Evolutionary conservation across 768 basidiomycete genomes (phyloP), one percentile per base, ranked within the genome.

Genomic region (Lanmaoa pseudosensibilis): DNA sequence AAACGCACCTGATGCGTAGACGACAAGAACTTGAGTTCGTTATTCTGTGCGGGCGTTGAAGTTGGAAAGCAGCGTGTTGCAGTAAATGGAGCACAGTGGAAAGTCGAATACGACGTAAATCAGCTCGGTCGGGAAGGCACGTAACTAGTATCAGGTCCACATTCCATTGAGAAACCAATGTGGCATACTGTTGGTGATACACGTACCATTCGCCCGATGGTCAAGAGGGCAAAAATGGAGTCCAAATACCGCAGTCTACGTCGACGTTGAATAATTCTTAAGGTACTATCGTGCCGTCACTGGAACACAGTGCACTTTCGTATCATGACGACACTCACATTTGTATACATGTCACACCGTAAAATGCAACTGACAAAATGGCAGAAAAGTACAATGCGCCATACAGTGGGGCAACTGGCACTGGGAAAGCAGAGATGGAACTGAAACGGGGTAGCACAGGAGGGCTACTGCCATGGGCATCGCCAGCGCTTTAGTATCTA

Each of bases 31-130:
- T 48, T 55, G 9, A 41, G 30, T 10, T 48, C 54, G 21, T 8
- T 25, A 10, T 18, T 34, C 39, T 55, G 46, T 5, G 19, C 54
- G 39, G 1, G 46, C 54, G 23, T 55, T 55, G 21, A 48, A 18
- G 46, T 55, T 55, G 46, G 54, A 46, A 12, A 55, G 54, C 3
- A 55, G 30, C 18, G 39, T 55, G 23, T 48, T 55, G 39, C 46
- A 48, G n/a, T 55, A 48, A 38, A 55, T 10, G 46, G 54, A 41
- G 16, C 39, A 40, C 5, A 48, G 46, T 5, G 54, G 54, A 23
- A 55, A 49, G 39, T 48, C 54, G 39, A 48, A 48, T 3, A 49
- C 54, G n/a, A 40, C 27, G 23, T 55, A 55, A 4, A 40, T 43
- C 33, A 55, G 19, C 8, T 55, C 7, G 39, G 15, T 13, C 3